These are phyloP conservation scores for Chytriomyces hyalinus DNA, from an alignment of 192 early-diverging fungal genomes.

Conservation along the genomic window DNA sequence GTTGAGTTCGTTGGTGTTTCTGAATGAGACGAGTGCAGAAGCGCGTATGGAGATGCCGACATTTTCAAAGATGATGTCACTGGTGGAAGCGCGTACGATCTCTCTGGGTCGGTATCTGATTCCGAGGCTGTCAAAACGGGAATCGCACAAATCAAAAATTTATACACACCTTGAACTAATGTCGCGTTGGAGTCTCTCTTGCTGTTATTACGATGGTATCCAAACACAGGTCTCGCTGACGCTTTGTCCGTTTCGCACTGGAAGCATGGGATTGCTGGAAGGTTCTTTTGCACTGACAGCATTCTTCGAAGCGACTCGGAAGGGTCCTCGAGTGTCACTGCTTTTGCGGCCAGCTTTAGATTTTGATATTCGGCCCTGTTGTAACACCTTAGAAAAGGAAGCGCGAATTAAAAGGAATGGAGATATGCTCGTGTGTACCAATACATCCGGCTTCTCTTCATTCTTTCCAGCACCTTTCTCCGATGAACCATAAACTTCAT, in stretches of 20 bases:
- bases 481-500: slow-evolving; percentile 14
- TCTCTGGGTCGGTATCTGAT: neutral
- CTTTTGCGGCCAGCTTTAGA: neutral
- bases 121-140: neutral
- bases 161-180: neutral
- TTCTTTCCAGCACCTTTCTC: slow-evolving; percentile 4
- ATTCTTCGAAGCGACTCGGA: neutral
- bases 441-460: slow-evolving; percentile 24
- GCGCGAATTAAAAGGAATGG: neutral
- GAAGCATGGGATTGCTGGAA: slow-evolving; percentile 14
- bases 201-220: neutral
- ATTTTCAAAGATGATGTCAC: neutral
- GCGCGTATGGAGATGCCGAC: neutral
- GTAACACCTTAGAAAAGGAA: neutral
- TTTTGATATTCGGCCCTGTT: slow-evolving; percentile 20
- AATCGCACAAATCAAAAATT: neutral
- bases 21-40: neutral
- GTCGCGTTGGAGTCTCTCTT: neutral
- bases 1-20: neutral
- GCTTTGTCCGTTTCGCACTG: slow-evolving; percentile 12
- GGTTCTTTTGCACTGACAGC: neutral
- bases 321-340: neutral
- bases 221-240: neutral
- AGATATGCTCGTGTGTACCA: neutral
- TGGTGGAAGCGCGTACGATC: neutral